Evolutionary conservation across 129 eudicot genomes (phyloP).

Genomic region (Tanacetum coccineum): DNA sequence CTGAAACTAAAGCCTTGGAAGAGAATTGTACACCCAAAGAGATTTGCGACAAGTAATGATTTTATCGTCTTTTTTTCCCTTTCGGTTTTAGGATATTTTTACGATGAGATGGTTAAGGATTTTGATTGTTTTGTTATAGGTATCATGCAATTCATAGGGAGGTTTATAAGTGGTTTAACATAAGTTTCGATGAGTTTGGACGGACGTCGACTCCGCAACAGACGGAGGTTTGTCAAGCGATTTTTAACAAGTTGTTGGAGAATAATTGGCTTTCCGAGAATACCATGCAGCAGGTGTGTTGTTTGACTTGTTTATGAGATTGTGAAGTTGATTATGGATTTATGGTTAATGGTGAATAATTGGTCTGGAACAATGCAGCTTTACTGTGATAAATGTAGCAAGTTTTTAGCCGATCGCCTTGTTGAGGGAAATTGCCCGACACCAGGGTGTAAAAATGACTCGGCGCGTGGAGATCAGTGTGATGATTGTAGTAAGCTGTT

Average conservation of each 20-base stretch:
- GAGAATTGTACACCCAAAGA: conserved; percentile 76
- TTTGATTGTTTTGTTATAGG: conserved; percentile 33
- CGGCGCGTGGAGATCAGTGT: conserved; percentile 99
- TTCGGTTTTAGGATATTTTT: not conserved
- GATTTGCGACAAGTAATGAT: conserved; percentile 80
- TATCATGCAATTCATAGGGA: conserved; percentile 87
- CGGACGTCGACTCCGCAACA: conserved; percentile 90
- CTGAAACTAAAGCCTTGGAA: conserved; percentile 94
- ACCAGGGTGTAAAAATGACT: conserved; percentile 81
- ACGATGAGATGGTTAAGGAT: not conserved
- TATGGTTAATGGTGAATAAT: conserved; percentile 8
- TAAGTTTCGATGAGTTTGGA: conserved; percentile 87
- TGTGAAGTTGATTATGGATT: not conserved
- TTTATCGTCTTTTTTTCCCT: not conserved
- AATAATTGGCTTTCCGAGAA: conserved; percentile 87
- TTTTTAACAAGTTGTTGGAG: conserved; percentile 69
- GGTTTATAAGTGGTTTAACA: conserved; percentile 84
- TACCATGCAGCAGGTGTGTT: conserved; percentile 85
- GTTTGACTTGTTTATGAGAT: not conserved
- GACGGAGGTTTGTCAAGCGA: conserved; percentile 91
- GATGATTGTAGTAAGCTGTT: conserved; percentile 89
- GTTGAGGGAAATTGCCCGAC: conserved; percentile 94
- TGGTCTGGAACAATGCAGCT: conserved; percentile 48
- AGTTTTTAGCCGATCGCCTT: conserved; percentile 86
- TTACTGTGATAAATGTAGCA: conserved; percentile 78